Base-by-base conservation (phyloP, 2,329 filamentous ascomycete genomes). In the Botrytis sinoallii region DNA sequence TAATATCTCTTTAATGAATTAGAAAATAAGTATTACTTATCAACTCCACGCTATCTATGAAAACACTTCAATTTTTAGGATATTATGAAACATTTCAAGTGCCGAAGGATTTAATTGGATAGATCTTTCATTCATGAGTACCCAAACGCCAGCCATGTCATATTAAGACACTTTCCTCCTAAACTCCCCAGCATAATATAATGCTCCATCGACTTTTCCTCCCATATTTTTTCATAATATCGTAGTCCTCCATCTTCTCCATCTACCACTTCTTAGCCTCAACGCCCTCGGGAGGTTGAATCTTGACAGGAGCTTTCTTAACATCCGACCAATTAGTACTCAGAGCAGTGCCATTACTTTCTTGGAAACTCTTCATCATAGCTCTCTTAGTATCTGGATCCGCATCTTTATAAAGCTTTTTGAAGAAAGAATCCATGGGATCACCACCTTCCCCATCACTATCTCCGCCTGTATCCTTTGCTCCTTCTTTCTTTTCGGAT, bases 281-380 rank as follows among this genome's bases (percentile, higher is more conserved):
- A 78, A 93, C 90, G 0, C 93, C 93, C 65, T 94, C 91, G 0
- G 93, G 93, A 14, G 93, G 92, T 52, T 85, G 83, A 0, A 90
- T 92, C 81, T 93, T 89, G 40, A 98, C 92, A 38, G 84, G 91
- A 29, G 89, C 89, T 76, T 86, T 88, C 69, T 89, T 88, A 32
- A 98, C 95, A 75, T 97, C 92, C 16, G 85, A 83, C 96, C 96
- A 99, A 81, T 95, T 94, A 0, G 96, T 99, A 82, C 94, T 98
- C 68, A 99, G 84, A 4, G 93, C 89, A 0, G 96, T 99, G 7
- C 96, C 96, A 78, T 97, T 96, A 82, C 95, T 98, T 86, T 99
- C 95, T 22, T 90, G 87, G 80, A 93, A 98, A 81, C 93, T 97
- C 88, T 99, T 99, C 90, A 97, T 93, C 96, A 99, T 99, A 14